Base-by-base conservation (phyloP, 495 filamentous ascomycete species). In the Chaetomidium leptoderma region DNA sequence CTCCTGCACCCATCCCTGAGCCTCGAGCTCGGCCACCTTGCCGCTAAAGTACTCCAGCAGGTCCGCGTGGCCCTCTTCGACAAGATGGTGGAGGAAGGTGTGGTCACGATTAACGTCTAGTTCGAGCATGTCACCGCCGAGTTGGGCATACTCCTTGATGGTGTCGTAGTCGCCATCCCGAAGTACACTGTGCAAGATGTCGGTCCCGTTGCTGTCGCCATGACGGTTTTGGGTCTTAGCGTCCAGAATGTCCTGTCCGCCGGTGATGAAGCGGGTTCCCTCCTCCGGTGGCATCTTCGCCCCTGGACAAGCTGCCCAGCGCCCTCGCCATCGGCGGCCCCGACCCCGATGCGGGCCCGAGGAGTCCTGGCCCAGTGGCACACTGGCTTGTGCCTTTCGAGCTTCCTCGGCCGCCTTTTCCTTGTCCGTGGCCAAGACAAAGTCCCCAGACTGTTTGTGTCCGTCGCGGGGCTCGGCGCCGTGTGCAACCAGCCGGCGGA, bases 381-480 rank as follows among this genome's bases (percentile, higher is more conserved):
- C 37, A 0, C 39, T 19, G 17, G 39, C 27, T 30, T 37, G 40
- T 32, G 33, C 53, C 23, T 50, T 37, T 35, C 48, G 46, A 8
- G 45, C 35, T 24, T 44, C 51, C 10, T 57, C 37, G 24, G 24
- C 46, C 26, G 53, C 30, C 23, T 55, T 44, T 16, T 47, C 40
- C 39, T 59, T 46, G 32, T 59, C 56, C 11, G 39, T 50, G 14
- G 55, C 55, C n/a, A 63, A 53, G 1, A 49, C 13, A 39, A 55
- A 55, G 7, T 56, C 56, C n/a, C 56, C 46, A 27, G 53, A 50
- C 11, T 45, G 40, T 39, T 10, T 55, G 16, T 55, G 42, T 19
- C 24, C 5, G 42, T 55, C 43, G 14, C 53, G 43, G 9, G 53
- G 53, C 27, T 55, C 30, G 8, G 17, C 53, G 5, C 53, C 53